Evolutionary conservation across 495 filamentous ascomycete genomes (phyloP), one percentile per base, ranked within the genome.

Genomic region (Tuber indicum): DNA sequence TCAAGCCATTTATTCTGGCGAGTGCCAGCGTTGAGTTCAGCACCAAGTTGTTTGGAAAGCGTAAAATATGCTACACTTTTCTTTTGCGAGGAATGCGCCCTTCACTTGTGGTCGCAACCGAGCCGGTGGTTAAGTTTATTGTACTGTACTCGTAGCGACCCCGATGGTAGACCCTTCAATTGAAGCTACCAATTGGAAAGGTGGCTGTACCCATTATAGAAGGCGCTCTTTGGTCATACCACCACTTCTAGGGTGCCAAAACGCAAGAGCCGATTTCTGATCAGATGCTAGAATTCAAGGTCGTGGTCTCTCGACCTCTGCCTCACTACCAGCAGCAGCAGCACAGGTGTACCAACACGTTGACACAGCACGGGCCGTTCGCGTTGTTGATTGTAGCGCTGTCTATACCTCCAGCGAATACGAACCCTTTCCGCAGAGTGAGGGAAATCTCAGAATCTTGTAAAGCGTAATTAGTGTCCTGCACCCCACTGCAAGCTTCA

Each of bases 281-380:
- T 78, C 58, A 74, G 66, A 74, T 79, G 71, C 72, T 73, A 74
- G 70, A 73, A 43, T 39, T 32, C 36, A 69, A 45, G 74, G 41
- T 72, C 26, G 58, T 36, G 14, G 58, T 36, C 14, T 26, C n/a
- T 19, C 26, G 14, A 71, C 45, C 71, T 69, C 74, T 74, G 45
- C 62, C 45, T 78, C 43, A 78, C 39, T 43, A 77, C 44, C 70
- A 26, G 62, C 45, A 36, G 58, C 70, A 26, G 62, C 45, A 36
- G 58, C 45, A 45, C 58, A 74, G 72, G 72, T 69, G 72, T 39
- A 70, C 47, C 75, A 78, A 74, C 76, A 75, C 72, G n/a, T 78
- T 78, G 74, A 71, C 74, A 76, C 69, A 49, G 69, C 45, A 42
- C 75, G 36, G 69, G 58, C 70, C 21, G 70, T 72, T 58, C 46